phyloP scores from a whole-genome alignment of 1,139 yeast genomes.

The Pichia sp. region DNA sequence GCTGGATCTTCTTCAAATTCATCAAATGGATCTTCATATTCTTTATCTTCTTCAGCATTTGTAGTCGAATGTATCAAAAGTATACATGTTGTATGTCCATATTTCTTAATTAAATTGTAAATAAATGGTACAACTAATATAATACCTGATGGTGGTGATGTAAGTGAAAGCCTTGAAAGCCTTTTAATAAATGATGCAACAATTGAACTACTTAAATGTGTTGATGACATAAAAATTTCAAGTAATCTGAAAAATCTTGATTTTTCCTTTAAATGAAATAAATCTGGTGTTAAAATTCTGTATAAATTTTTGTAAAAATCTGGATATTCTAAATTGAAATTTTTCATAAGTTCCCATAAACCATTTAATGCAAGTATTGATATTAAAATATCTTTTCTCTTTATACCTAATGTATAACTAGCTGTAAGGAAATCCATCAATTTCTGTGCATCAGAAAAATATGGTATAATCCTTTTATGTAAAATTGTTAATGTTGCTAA shows the following conservation, averaged over 20 bases:
- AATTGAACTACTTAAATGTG: slow-evolving; percentile 76
- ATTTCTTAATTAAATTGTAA: slow-evolving; percentile 80
- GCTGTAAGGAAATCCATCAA: slow-evolving; percentile 92
- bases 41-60: slow-evolving; percentile 24
- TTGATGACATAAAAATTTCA: slow-evolving; percentile 77
- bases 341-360: slow-evolving; percentile 75
- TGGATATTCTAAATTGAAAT: slow-evolving; percentile 84
- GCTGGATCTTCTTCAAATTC: slow-evolving; percentile 63
- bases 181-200: slow-evolving; percentile 87
- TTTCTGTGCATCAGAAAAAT: slow-evolving; percentile 68
- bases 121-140: slow-evolving; percentile 86
- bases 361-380: slow-evolving; percentile 85
- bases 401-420: slow-evolving; percentile 47
- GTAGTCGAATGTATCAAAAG: slow-evolving; percentile 61
- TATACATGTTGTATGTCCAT: slow-evolving; percentile 80
- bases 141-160: slow-evolving; percentile 86
- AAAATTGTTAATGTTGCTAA: slow-evolving; percentile 61
- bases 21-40: slow-evolving; percentile 58
- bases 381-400: slow-evolving; percentile 43
- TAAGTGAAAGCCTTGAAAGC: slow-evolving; percentile 64
- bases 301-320: slow-evolving; percentile 80
- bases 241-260: slow-evolving; percentile 83
- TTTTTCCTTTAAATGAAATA: slow-evolving; percentile 72
- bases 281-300: slow-evolving; percentile 64
- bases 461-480: slow-evolving; percentile 81